These are phyloP conservation scores for Toxoplasma gondii DNA, from an alignment of 169 alveolate species.

Conservation along the genomic window DNA sequence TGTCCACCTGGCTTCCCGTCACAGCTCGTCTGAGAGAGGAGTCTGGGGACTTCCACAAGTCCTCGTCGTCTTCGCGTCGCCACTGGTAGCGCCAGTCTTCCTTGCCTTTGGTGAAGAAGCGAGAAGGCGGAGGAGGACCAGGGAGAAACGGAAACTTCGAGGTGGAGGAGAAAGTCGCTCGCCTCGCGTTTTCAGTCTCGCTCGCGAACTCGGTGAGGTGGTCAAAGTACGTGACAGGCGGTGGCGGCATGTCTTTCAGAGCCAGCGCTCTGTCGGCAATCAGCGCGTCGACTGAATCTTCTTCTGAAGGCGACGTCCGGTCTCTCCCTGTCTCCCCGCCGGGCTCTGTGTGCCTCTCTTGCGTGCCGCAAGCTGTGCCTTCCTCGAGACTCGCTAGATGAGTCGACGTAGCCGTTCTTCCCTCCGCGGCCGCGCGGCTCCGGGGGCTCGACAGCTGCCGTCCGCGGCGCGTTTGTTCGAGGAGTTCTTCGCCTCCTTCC, in stretches of 20 bases:
- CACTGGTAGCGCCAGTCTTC: slow-evolving; percentile 40
- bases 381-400: neutral
- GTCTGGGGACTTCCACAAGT: neutral
- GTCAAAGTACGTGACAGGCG: slow-evolving; percentile 40
- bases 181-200: neutral
- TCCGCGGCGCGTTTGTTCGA: neutral
- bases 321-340: neutral
- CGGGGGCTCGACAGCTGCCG: neutral
- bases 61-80: slow-evolving; percentile 38
- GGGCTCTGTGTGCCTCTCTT: neutral
- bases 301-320: neutral
- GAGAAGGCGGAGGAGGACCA: neutral
- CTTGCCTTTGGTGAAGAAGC: slow-evolving; percentile 2
- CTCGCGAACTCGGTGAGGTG: neutral
- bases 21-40: neutral
- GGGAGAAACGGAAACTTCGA: neutral
- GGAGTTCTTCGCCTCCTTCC: neutral
- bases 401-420: neutral
- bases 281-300: neutral
- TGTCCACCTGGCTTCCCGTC: neutral
- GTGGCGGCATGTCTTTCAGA: neutral
- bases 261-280: neutral
- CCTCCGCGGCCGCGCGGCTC: neutral
- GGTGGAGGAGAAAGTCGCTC: neutral
- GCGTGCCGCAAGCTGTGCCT: neutral